Conservation (phyloP, 2,329 filamentous ascomycete species). For the Neonectria magnoliae region DNA sequence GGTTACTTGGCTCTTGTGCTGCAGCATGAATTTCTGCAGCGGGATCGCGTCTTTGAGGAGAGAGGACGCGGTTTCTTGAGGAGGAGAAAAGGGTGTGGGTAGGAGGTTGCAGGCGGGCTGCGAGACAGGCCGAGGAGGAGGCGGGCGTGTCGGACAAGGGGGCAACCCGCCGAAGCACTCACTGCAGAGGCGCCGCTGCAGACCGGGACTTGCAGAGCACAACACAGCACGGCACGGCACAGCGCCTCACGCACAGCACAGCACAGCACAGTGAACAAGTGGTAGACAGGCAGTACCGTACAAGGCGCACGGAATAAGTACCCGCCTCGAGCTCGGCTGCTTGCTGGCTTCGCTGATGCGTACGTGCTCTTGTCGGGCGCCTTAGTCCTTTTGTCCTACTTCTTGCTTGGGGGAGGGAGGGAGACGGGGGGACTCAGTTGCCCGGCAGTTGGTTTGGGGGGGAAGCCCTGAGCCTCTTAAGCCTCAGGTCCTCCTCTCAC, state of each 20-base stretch:
- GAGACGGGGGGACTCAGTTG: neutral
- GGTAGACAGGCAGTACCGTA: neutral
- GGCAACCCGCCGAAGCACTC: slow-evolving; percentile 21
- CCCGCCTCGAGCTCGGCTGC: slow-evolving; percentile 1
- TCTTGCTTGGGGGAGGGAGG: neutral
- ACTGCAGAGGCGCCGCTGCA: slow-evolving; percentile 9
- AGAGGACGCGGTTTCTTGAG: slow-evolving; percentile 46
- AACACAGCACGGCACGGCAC: neutral
- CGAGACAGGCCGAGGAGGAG: slow-evolving; percentile 36
- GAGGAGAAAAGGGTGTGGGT: slow-evolving; percentile 38
- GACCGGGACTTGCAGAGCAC: slow-evolving; percentile 1
- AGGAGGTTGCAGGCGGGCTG: slow-evolving; percentile 31
- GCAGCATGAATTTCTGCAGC: slow-evolving; percentile 47
- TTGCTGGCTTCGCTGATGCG: neutral
- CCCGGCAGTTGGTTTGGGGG: neutral
- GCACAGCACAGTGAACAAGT: slow-evolving; percentile 12
- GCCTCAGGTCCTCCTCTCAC: no score
- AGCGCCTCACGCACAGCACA: neutral
- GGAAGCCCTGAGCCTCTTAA: neutral
- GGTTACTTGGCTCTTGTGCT: slow-evolving; percentile 43
- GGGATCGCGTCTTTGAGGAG: slow-evolving; percentile 45
- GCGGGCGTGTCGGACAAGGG: slow-evolving; percentile 41
- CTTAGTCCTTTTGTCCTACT: neutral
- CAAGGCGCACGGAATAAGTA: neutral
- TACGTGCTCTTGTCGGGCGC: slow-evolving; percentile 1